Percentiles rank a stretch among this genome's conserved stretches.
These are phyloP conservation scores for Talaromyces ruber DNA, from an alignment of 495 filamentous ascomycete genomes.

Conservation along the genomic window DNA sequence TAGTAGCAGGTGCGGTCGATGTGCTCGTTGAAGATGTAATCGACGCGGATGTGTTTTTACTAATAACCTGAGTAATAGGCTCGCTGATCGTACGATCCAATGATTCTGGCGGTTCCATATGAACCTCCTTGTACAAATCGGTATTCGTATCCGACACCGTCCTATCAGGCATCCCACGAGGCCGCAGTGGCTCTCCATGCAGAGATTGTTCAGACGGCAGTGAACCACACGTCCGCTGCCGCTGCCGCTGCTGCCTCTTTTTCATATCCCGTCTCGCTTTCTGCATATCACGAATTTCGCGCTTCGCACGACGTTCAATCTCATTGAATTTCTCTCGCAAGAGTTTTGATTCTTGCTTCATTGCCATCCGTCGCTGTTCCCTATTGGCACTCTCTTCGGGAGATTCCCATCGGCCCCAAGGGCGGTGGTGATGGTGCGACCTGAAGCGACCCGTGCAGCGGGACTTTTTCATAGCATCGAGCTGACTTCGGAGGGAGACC, in stretches of 20 bases:
- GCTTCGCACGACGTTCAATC: conserved; percentile 28
- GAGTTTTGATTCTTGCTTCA: conserved; percentile 32
- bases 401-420: conserved; percentile 34
- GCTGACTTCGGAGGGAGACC: conserved; percentile 29
- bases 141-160: neutral
- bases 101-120: neutral
- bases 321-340: conserved; percentile 33
- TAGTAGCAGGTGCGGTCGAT: neutral
- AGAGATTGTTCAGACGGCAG: neutral
- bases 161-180: neutral
- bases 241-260: neutral
- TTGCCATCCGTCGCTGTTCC: conserved; percentile 19
- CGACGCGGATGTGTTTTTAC: neutral
- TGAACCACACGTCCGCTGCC: neutral
- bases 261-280: conserved; percentile 18
- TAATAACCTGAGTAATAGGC: neutral
- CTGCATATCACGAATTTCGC: conserved; percentile 29
- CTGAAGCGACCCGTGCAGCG: conserved; percentile 24
- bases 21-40: neutral
- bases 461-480: conserved; percentile 27
- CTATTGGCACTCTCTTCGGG: conserved; percentile 28
- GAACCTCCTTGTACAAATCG: neutral
- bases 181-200: neutral
- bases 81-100: neutral
- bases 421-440: conserved; percentile 4